phyloP scores from a whole-genome alignment of 768 basidiomycete genomes.

The Clitopilus passeckerianus region DNA sequence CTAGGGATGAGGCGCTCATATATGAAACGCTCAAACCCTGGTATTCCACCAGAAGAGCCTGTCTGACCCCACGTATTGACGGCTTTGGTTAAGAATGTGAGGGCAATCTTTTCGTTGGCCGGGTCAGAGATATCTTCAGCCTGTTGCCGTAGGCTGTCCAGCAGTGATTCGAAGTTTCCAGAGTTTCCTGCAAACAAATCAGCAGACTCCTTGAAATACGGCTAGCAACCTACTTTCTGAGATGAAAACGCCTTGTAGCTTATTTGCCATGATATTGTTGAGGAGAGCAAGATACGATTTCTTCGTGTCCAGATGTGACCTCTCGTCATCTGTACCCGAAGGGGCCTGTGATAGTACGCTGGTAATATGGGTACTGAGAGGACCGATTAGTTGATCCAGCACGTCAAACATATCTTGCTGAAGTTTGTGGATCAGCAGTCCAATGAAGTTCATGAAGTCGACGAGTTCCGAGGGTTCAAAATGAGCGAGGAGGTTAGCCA shows the following conservation, averaged over 20 bases:
- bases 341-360: slow-evolving; percentile 76
- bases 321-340: slow-evolving; percentile 81
- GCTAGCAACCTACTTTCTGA: slow-evolving; percentile 65
- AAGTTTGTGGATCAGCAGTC: slow-evolving; percentile 84
- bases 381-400: slow-evolving; percentile 84
- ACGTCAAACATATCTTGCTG: slow-evolving; percentile 86
- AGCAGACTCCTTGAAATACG: not conserved
- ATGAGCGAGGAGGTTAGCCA: slow-evolving; percentile 85
- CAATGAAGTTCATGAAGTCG: slow-evolving; percentile 95
- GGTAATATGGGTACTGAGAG: slow-evolving; percentile 80
- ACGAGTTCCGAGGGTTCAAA: slow-evolving; percentile 90
- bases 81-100: slow-evolving; percentile 71
- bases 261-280: slow-evolving; percentile 75
- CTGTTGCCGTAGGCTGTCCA: slow-evolving; percentile 68
- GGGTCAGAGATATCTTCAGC: slow-evolving; percentile 77
- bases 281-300: slow-evolving; percentile 84
- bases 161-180: slow-evolving; percentile 66
- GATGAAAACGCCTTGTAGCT: slow-evolving; percentile 78
- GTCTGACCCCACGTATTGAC: slow-evolving; percentile 63
- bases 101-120: slow-evolving; percentile 70
- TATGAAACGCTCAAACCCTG: slow-evolving; percentile 89
- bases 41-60: slow-evolving; percentile 38
- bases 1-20: slow-evolving; percentile 83
- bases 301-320: slow-evolving; percentile 76
- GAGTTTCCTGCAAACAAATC: slow-evolving; percentile 27